These are phyloP conservation scores for Backusella psychrophila DNA, from an alignment of 192 early-diverging fungal genomes.

Conservation along the genomic window DNA sequence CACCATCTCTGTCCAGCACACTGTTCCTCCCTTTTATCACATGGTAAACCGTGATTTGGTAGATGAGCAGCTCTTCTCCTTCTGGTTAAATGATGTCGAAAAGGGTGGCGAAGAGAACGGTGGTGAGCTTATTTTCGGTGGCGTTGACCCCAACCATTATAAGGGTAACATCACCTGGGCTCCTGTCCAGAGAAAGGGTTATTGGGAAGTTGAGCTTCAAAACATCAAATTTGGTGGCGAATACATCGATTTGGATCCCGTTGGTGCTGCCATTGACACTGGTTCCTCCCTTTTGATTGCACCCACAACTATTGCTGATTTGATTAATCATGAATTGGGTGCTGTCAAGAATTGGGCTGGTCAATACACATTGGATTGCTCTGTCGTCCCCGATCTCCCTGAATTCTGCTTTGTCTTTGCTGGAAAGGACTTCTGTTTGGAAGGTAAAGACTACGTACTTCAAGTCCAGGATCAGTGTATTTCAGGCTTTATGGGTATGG, in stretches of 20 bases:
- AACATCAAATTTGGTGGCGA: constrained; percentile 76
- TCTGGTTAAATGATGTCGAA: constrained; percentile 76
- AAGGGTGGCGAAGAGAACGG: constrained; percentile 45
- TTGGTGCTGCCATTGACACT: constrained; percentile 88
- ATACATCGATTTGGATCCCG: constrained; percentile 58
- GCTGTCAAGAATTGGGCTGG: constrained; percentile 91
- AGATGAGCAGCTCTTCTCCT: constrained; percentile 87
- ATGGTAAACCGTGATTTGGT: constrained; percentile 80
- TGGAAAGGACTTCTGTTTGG: constrained; percentile 54
- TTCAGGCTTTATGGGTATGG: constrained; percentile 89
- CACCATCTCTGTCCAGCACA: constrained; percentile 80
- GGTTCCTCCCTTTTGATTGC: constrained; percentile 85
- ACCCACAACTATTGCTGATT: constrained; percentile 76
- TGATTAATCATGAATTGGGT: constrained; percentile 89
- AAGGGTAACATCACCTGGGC: constrained; percentile 74
- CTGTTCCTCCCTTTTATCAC: constrained; percentile 94
- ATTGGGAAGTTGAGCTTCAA: constrained; percentile 96
- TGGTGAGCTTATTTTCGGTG: constrained; percentile 94
- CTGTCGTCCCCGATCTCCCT: constrained; percentile 68
- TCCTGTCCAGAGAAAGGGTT: constrained; percentile 85
- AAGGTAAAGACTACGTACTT: constrained; percentile 59
- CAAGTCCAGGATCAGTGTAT: constrained; percentile 68
- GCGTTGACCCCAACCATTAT: constrained; percentile 74
- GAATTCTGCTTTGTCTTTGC: constrained; percentile 69
- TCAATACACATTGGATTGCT: constrained; percentile 81